Conservation (phyloP, 2,329 filamentous ascomycete species). For the Ascochyta rabiei region DNA sequence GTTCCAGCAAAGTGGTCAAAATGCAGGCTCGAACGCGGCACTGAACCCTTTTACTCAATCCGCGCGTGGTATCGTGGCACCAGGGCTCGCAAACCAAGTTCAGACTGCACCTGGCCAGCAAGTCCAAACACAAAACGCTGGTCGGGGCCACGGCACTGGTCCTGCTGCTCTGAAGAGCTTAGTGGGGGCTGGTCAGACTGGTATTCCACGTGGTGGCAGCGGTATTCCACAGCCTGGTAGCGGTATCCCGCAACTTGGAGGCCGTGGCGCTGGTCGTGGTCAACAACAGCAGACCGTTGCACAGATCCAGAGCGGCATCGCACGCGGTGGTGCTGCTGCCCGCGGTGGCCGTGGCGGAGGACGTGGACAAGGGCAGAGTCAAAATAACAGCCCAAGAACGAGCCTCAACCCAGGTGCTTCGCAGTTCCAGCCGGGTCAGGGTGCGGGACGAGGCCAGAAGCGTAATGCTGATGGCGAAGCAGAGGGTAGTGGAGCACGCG, state of each 20-base stretch:
- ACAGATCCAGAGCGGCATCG: slow-evolving; percentile 21
- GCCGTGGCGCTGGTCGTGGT: slow-evolving; percentile 31
- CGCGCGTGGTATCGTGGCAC: slow-evolving; percentile 31
- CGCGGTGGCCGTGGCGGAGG: slow-evolving; percentile 33
- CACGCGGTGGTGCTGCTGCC: slow-evolving; percentile 38
- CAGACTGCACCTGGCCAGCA: slow-evolving; percentile 17
- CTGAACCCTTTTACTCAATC: slow-evolving; percentile 25
- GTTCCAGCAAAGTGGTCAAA: slow-evolving; percentile 20
- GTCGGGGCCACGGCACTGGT: slow-evolving; percentile 36
- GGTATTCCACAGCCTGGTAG: slow-evolving; percentile 25
- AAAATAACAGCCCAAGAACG: slow-evolving; percentile 31
- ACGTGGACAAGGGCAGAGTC: slow-evolving; percentile 26
- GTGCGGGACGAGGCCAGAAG: slow-evolving; percentile 42
- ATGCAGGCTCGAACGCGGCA: slow-evolving; percentile 5
- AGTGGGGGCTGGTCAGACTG: slow-evolving; percentile 23
- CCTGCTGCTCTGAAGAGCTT: slow-evolving; percentile 37
- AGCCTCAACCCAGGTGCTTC: slow-evolving; percentile 45
- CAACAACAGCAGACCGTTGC: slow-evolving; percentile 24
- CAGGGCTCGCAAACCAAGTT: slow-evolving; percentile 27
- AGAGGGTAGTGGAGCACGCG: slow-evolving; percentile 33
- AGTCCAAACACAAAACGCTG: slow-evolving; percentile 31
- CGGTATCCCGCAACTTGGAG: slow-evolving; percentile 39
- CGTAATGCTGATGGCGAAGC: slow-evolving; percentile 41
- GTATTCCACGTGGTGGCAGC: slow-evolving; percentile 40
- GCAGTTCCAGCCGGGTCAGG: slow-evolving; percentile 42